Evolutionary conservation across 805 yeast genomes (phyloP).

Genomic region (Pichia deserticola): DNA sequence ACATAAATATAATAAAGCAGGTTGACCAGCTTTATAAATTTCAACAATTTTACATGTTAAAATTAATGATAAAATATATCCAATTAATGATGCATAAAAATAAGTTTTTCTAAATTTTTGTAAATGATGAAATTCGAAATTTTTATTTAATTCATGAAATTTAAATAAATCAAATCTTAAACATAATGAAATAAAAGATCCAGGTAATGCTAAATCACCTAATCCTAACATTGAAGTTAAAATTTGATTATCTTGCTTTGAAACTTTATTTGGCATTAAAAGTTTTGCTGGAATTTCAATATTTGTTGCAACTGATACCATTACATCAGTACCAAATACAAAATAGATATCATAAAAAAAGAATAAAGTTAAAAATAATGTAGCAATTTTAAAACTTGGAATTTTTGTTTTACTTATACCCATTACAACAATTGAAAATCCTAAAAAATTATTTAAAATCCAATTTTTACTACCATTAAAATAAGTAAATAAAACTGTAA

Average conservation of each 20-base stretch:
- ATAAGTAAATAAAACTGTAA: constrained; percentile 14
- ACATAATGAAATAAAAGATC: constrained; percentile 43
- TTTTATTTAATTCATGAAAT: constrained; percentile 28
- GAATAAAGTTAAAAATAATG: constrained; percentile 38
- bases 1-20: constrained; percentile 58
- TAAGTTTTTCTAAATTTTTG: constrained; percentile 35
- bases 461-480: constrained; percentile 33
- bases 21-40: constrained; percentile 45
- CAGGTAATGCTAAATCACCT: constrained; percentile 63
- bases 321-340: constrained; percentile 55
- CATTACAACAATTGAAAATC: constrained; percentile 36
- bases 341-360: constrained; percentile 60
- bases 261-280: constrained; percentile 32
- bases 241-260: constrained; percentile 14
- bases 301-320: constrained; percentile 53
- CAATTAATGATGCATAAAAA: constrained; percentile 37
- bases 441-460: constrained; percentile 39
- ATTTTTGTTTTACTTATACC: constrained; percentile 34
- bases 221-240: constrained; percentile 44
- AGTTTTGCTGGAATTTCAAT: constrained; percentile 50
- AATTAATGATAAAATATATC: constrained; percentile 41
- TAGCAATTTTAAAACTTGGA: constrained; percentile 39
- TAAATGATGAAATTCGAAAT: constrained; percentile 34
- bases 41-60: constrained; percentile 36
- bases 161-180: constrained; percentile 45